Percentiles rank a stretch among this genome's conserved stretches.
phyloP scores from a whole-genome alignment of 352 stramenopile species.

The Pythium sp. region DNA sequence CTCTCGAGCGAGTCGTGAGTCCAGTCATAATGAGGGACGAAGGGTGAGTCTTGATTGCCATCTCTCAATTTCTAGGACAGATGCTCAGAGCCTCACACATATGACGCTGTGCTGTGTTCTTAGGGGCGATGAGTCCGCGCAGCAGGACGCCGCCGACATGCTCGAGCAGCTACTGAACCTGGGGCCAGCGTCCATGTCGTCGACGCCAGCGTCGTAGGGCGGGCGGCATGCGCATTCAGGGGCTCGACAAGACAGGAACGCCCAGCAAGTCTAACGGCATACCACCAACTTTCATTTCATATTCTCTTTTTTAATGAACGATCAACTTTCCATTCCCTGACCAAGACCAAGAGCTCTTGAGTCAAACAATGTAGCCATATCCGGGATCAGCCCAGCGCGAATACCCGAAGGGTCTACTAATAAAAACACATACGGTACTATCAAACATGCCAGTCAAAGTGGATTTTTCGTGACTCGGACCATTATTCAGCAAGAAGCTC shows the following conservation, averaged over 20 bases:
- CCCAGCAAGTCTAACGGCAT: neutral
- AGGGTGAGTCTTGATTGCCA: neutral
- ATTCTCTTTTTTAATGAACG: neutral
- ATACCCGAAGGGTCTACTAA: neutral
- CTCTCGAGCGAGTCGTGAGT: neutral
- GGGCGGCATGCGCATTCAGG: neutral
- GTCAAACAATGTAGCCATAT: neutral
- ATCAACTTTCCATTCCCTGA: neutral
- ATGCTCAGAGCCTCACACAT: neutral
- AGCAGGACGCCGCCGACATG: slow-evolving; percentile 13
- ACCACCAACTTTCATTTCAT: neutral
- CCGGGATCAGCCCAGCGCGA: neutral
- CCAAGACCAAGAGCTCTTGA: neutral
- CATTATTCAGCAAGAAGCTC: neutral
- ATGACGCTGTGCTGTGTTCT: neutral
- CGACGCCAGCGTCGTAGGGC: slow-evolving; percentile 6
- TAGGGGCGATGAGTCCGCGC: neutral
- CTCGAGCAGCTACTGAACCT: slow-evolving; percentile 15
- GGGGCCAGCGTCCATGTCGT: neutral
- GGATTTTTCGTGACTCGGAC: neutral
- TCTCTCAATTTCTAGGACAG: neutral
- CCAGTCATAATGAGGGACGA: neutral
- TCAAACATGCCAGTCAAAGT: neutral
- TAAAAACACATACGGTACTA: neutral
- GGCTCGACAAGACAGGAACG: neutral